phyloP scores from a whole-genome alignment of 2,329 filamentous ascomycete species.

The Penicillium sp. region DNA sequence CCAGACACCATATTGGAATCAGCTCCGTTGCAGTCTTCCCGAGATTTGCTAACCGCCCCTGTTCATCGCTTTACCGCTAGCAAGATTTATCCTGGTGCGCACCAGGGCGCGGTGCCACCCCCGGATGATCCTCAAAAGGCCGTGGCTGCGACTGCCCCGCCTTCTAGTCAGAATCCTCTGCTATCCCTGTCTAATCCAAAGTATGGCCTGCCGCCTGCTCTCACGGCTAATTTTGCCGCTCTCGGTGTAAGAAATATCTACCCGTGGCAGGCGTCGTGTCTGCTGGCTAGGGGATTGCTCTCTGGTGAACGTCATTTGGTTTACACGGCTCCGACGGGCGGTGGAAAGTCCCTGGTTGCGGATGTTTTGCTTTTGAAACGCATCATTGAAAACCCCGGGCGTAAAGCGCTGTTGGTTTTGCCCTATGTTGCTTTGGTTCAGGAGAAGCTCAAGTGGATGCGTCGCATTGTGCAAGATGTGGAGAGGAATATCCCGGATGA shows the following conservation, averaged over 20 bases:
- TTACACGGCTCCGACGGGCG: constrained; percentile 76
- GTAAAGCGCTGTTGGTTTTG: constrained; percentile 70
- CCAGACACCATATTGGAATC: constrained; percentile 16
- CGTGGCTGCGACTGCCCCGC: constrained; percentile 49
- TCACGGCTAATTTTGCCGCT: constrained; percentile 63
- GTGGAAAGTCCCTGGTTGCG: constrained; percentile 73
- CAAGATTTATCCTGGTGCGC: constrained; percentile 31
- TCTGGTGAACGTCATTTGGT: constrained; percentile 66
- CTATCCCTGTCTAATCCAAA: constrained; percentile 61
- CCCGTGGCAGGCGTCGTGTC: constrained; percentile 74
- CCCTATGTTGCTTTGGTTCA: constrained; percentile 78
- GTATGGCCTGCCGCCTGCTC: constrained; percentile 60
- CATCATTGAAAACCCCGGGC: constrained; percentile 60
- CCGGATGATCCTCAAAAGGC: constrained; percentile 33
- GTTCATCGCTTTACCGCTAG: constrained; percentile 42
- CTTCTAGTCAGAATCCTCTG: constrained; percentile 41
- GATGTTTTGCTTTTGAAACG: constrained; percentile 70
- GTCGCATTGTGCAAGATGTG: constrained; percentile 63
- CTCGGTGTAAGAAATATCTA: constrained; percentile 73
- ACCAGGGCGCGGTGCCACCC: constrained; percentile 15
- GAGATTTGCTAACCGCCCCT: constrained; percentile 26
- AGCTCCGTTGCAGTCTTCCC: constrained; percentile 27
- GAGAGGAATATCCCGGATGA: constrained; percentile 37
- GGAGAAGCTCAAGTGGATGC: constrained; percentile 73
- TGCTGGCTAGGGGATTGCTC: constrained; percentile 65